Evolutionary conservation across 192 early-diverging fungal genomes (phyloP), one percentile per base, ranked within the genome.

Genomic region (Polychytrium aggregatum): DNA sequence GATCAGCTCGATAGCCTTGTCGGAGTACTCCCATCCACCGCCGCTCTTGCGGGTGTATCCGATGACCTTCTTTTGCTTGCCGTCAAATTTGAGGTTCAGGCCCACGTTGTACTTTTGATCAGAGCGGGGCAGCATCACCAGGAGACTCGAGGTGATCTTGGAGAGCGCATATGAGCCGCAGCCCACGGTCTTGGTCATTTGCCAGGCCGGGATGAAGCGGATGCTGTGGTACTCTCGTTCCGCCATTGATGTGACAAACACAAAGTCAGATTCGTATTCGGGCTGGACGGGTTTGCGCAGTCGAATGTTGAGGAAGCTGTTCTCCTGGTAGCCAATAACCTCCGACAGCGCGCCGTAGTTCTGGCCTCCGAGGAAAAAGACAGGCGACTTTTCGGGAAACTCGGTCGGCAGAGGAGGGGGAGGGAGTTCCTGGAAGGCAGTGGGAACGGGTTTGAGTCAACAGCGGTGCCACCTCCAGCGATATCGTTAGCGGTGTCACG

Each of bases 11-110:
- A 91, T 62, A 0, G 92, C 92, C 44, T 76, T 81, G 45, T 73
- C 63, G 27, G 83, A 86, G 46, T 75, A 98, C 60, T 90, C 85
- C 95, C 95, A 98, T 13, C 74, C 73, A 24, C 62, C 67, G 20
- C 81, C 76, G 2, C 56, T 50, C 53, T 93, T 92, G 37, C 79
- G 69, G 4, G 89, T 80, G 58, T 92, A 94, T 1, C 92, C 93
- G 3, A 87, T 48, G 0, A 90, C 93, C 57, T 95, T 95, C 43
- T 83, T 72, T 38, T 79, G 74, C 55, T 85, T 84, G 7, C 70
- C 73, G 41, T 95, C 92, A 56, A 92, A 95, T 54, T 97, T 95
- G 41, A 98, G 71, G 50, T 83, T 83, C 28, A 98, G 69, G 1
- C 95, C 95, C 25, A 95, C 54, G 43, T 90, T 87, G 25, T 44